phyloP scores from a whole-genome alignment of 1,139 yeast species.

The Yamadazyma diddensiae region DNA sequence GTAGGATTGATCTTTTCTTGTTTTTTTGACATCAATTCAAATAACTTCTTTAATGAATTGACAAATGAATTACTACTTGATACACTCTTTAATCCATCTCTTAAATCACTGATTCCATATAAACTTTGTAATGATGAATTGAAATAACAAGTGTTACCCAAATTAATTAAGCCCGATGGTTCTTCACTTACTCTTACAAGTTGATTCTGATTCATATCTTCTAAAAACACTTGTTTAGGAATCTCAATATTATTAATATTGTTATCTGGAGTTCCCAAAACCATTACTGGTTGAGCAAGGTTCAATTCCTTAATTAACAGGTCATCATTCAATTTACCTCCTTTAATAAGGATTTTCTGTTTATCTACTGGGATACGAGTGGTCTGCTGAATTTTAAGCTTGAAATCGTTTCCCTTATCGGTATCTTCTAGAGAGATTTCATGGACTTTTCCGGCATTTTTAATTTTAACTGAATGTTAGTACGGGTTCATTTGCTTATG shows the following conservation, averaged over 20 bases:
- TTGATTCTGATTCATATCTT: slow-evolving; percentile 57
- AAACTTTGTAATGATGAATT: slow-evolving; percentile 86
- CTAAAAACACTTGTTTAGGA: slow-evolving; percentile 58
- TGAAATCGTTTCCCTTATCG: slow-evolving; percentile 68
- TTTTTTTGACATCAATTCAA: slow-evolving; percentile 45
- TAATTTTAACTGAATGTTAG: slow-evolving; percentile 36
- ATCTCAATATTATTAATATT: slow-evolving; percentile 60
- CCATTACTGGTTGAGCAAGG: slow-evolving; percentile 74
- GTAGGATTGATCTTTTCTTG: slow-evolving; percentile 56
- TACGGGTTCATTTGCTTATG: background rate
- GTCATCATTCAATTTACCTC: slow-evolving; percentile 81
- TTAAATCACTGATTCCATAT: slow-evolving; percentile 62
- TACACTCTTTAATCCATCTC: slow-evolving; percentile 25
- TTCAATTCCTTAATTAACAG: slow-evolving; percentile 40
- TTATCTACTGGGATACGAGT: slow-evolving; percentile 85
- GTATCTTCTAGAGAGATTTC: slow-evolving; percentile 57
- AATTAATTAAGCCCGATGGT: slow-evolving; percentile 82
- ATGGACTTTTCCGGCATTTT: slow-evolving; percentile 82
- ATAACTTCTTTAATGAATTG: slow-evolving; percentile 38
- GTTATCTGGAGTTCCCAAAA: slow-evolving; percentile 85
- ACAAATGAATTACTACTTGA: slow-evolving; percentile 16
- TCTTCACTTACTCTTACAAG: slow-evolving; percentile 38
- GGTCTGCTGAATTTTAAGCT: slow-evolving; percentile 62
- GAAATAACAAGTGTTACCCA: slow-evolving; percentile 94
- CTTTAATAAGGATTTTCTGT: slow-evolving; percentile 86